Evolutionary conservation across 441 rosid species (phyloP).

Genomic region (Croton laevigatus): DNA sequence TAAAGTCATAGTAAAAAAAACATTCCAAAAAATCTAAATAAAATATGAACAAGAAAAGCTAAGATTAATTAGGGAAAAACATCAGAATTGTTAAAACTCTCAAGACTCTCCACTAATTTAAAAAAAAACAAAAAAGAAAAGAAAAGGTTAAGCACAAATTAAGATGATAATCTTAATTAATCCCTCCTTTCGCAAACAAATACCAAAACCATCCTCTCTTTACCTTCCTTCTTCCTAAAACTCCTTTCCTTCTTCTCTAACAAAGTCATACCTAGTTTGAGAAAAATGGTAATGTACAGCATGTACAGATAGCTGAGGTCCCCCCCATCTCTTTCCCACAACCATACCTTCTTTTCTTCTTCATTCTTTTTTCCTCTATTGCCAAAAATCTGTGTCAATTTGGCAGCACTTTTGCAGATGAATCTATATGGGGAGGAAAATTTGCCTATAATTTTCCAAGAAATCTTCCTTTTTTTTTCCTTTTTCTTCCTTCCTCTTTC

Average conservation of each 20-base stretch:
- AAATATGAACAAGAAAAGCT: slow-evolving; percentile 5
- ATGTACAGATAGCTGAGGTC: slow-evolving; percentile 35
- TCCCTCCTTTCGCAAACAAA: slow-evolving; percentile 22
- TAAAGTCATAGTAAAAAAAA: slow-evolving; percentile 1
- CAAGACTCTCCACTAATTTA: slow-evolving; percentile 20
- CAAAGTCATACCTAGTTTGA: slow-evolving; percentile 43
- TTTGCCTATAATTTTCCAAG: slow-evolving; percentile 12
- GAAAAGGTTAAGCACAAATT: slow-evolving; percentile 21
- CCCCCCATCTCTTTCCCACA: slow-evolving; percentile 23
- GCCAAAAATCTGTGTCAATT: slow-evolving; percentile 10
- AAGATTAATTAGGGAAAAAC: background rate
- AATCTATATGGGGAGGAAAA: background rate
- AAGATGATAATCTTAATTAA: slow-evolving; percentile 12
- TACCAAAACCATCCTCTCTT: slow-evolving; percentile 20
- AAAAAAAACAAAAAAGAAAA: background rate
- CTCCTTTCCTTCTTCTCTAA: slow-evolving; percentile 7
- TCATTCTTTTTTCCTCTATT: slow-evolving; percentile 27
- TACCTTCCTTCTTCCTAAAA: background rate
- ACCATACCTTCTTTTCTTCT: slow-evolving; percentile 20
- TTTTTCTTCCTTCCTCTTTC: background rate
- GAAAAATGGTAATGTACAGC: slow-evolving; percentile 49
- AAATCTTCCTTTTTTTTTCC: background rate
- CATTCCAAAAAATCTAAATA: slow-evolving; percentile 1
- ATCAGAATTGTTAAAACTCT: slow-evolving; percentile 14
- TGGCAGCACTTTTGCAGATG: slow-evolving; percentile 13